Percentiles rank a stretch among this genome's conserved stretches.
phyloP scores from a whole-genome alignment of 2,329 filamentous ascomycete species.

The Dichotomopilus funicola region DNA sequence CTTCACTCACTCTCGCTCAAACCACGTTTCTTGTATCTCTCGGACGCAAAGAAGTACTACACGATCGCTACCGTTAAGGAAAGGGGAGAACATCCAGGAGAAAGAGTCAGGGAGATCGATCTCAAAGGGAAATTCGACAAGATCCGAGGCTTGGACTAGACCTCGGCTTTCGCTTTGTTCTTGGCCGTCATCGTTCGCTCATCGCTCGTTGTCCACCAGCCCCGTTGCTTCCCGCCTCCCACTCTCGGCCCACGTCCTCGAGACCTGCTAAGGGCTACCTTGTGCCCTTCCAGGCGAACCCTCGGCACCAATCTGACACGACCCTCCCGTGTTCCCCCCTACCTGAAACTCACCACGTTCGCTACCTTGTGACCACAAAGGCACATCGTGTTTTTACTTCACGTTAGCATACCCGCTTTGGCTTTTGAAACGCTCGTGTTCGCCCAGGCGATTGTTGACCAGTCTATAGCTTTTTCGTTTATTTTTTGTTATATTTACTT shows the following conservation, averaged over 20 bases:
- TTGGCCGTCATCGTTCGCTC: not conserved
- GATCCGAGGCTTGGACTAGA: not conserved
- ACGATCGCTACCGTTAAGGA: conserved; percentile 36
- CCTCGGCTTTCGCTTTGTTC: not conserved
- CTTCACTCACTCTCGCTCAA: conserved; percentile 19
- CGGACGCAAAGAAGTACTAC: conserved; percentile 16
- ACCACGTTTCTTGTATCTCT: conserved; percentile 27
- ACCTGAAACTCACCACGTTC: conserved; percentile 21
- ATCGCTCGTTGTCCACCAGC: not conserved
- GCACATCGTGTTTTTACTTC: conserved; percentile 23
- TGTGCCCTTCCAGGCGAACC: too few species aligned
- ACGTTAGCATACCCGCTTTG: conserved; percentile 14
- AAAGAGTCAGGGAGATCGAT: conserved; percentile 12
- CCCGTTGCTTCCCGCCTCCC: too few species aligned
- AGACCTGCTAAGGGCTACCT: too few species aligned
- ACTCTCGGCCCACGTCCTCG: too few species aligned
- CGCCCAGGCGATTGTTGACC: not conserved
- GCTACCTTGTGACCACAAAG: conserved; percentile 18
- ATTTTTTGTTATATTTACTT: conserved; percentile 24
- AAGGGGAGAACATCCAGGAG: conserved; percentile 18
- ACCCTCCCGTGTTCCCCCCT: conserved; percentile 9
- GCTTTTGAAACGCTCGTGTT: not conserved
- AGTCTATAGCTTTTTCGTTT: conserved; percentile 31
- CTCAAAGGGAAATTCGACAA: conserved; percentile 4
- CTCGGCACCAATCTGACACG: conserved; percentile 5